Conservation (phyloP, 345 rosid genomes). For the Rhodamnia argentea region DNA sequence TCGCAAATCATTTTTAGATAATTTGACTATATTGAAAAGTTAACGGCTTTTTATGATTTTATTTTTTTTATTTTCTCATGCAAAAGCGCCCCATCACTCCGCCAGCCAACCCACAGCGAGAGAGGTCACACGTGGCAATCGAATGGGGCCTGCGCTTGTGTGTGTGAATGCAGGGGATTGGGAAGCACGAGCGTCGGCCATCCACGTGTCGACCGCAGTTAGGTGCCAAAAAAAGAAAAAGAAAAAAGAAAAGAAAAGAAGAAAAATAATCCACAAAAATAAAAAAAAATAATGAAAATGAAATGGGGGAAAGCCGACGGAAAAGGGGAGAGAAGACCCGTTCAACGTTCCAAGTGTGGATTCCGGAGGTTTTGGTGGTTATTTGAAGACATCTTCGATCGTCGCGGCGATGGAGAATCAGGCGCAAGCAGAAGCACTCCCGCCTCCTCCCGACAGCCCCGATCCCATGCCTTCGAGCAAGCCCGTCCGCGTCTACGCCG, state of each 20-base stretch:
- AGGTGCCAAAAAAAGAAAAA: background rate
- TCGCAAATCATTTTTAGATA: too few relatives aligned
- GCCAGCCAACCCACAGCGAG: background rate
- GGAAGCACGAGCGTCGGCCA: background rate
- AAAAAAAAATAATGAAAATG: background rate
- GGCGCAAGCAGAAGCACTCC: background rate
- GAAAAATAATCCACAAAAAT: background rate
- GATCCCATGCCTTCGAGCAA: constrained; percentile 26
- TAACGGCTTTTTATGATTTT: too few relatives aligned
- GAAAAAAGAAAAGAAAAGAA: background rate
- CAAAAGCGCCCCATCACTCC: background rate
- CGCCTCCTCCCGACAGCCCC: background rate
- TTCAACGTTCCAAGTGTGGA: background rate
- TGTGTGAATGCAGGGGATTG: background rate
- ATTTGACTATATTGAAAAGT: too few relatives aligned
- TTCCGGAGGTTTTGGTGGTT: background rate
- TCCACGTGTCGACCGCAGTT: background rate
- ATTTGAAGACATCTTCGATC: background rate
- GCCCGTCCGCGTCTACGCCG: constrained; percentile 88
- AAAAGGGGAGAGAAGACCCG: background rate
- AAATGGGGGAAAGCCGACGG: background rate
- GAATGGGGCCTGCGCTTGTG: background rate
- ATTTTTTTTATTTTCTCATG: too few relatives aligned
- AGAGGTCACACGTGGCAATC: background rate
- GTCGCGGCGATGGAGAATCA: background rate